Base-by-base conservation (phyloP, 352 stramenopile genomes). In the Globisporangium spinosum region DNA sequence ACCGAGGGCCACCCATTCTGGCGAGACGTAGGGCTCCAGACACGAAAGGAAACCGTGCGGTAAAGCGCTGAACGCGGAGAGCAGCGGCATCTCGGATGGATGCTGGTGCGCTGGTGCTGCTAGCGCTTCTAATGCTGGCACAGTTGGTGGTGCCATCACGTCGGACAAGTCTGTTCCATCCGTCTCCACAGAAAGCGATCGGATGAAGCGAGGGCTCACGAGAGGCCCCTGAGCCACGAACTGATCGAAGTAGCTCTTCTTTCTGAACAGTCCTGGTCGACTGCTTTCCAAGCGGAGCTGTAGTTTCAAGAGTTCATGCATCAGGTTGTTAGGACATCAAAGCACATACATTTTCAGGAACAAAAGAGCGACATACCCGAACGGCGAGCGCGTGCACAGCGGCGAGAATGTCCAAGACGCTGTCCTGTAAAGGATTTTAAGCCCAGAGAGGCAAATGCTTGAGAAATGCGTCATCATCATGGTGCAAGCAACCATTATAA, bases 351-450 rank as follows among this genome's bases (percentile, higher is more conserved):
- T 38, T 1, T 27, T 63, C 20, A 7, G 40, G 0, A 43, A 49
- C 12, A 43, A 62, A 58, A 57, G 3, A 38, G 58, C 20, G 13
- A 64, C 70, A 60, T 75, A 91, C 83, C 66, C 83, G 73, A 22
- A 80, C 72, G 43, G 79, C 73, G 38, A 89, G 68, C 1, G 80
- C 81, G 65, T 88, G 78, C 45, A 91, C 69, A 51, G 78, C 66
- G 2, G 75, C 71, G 6, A 88, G 76, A 22, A 89, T 72, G 27
- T 89, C 83, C n/a, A 71, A 74, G 25, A 80, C 71, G 34, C 75
- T 83, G 67, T 89, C 81, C 80, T 89, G 55, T 58, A 10, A 35
- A 58, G 4, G 17, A 2, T 17, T 32, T 10, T 15, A 22, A 20
- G 17, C 23, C 12, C 53, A 58, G 5, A 77, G 7, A 22, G 40